Conservation (phyloP, 192 early-diverging fungal species). For the Rhizophagus prolifer region DNA sequence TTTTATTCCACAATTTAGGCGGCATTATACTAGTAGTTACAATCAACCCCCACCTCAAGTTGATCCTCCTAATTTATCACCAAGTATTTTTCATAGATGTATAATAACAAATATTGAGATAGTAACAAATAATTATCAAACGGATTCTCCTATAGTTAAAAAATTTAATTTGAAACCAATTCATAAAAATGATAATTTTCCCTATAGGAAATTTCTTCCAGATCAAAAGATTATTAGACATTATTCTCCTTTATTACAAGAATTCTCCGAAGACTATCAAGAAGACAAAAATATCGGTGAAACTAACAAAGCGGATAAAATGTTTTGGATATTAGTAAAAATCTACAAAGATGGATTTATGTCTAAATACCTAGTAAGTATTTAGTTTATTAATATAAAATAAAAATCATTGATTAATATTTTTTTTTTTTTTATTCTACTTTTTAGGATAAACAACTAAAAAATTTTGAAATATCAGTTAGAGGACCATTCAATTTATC, state of each 20-base stretch:
- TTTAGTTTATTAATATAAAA: background rate
- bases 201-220: conserved; percentile 18
- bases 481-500: conserved; percentile 28
- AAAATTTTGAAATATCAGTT: conserved; percentile 16
- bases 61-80: background rate
- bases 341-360: conserved; percentile 10
- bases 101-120: conserved; percentile 19
- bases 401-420: background rate
- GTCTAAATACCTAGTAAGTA: conserved; percentile 7
- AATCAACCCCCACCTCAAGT: background rate
- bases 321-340: conserved; percentile 15
- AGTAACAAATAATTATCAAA: background rate
- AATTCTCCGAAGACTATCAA: background rate
- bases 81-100: conserved; percentile 14
- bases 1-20: background rate
- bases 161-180: conserved; percentile 14
- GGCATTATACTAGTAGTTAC: background rate
- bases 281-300: background rate
- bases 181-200: background rate
- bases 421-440: background rate
- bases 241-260: conserved; percentile 8
- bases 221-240: conserved; percentile 9
- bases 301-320: background rate
- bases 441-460: conserved; percentile 22
- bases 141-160: conserved; percentile 1